Conservation (phyloP, 2,329 filamentous ascomycete genomes). For the Cladosporium colombiae region DNA sequence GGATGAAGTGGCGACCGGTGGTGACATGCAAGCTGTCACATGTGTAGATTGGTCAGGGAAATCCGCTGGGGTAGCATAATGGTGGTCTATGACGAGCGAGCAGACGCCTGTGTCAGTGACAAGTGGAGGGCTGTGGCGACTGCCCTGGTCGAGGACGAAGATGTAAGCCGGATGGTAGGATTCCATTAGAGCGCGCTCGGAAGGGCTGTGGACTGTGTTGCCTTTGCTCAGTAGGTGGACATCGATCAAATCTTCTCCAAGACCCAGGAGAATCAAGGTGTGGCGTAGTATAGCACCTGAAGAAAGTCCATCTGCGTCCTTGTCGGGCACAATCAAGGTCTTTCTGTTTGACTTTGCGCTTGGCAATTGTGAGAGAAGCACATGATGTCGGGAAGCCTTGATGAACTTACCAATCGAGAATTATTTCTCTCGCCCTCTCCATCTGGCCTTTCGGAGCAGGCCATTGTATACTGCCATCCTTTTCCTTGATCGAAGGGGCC, state of each 20-base stretch:
- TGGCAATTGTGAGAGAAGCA: not conserved
- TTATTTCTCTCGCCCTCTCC: conserved; percentile 56
- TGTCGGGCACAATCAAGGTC: conserved; percentile 66
- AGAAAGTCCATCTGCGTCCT: conserved; percentile 67
- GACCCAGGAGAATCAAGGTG: conserved; percentile 60
- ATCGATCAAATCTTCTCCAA: conserved; percentile 54
- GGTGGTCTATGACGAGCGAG: conserved; percentile 66
- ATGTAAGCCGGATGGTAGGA: conserved; percentile 56
- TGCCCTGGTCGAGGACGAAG: conserved; percentile 67
- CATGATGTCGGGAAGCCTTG: not conserved
- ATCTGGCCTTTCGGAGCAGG: conserved; percentile 61
- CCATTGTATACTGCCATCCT: conserved; percentile 57
- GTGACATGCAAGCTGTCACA: conserved; percentile 64
- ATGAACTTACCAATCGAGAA: conserved; percentile 57
- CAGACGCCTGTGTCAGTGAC: conserved; percentile 51
- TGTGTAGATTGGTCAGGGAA: conserved; percentile 59
- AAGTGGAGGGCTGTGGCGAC: conserved; percentile 56
- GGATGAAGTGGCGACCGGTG: conserved; percentile 65
- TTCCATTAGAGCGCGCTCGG: conserved; percentile 55
- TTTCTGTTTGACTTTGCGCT: conserved; percentile 55
- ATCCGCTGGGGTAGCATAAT: conserved; percentile 56
- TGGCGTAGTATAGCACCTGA: conserved; percentile 64
- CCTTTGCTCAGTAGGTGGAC: conserved; percentile 64
- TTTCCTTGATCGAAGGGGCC: conserved; percentile 45
- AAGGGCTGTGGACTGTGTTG: conserved; percentile 57